Percentiles rank a stretch among this genome's conserved stretches.
These are phyloP conservation scores for Benincasa hispida DNA, from an alignment of 306 rosid genomes.

Conservation along the genomic window DNA sequence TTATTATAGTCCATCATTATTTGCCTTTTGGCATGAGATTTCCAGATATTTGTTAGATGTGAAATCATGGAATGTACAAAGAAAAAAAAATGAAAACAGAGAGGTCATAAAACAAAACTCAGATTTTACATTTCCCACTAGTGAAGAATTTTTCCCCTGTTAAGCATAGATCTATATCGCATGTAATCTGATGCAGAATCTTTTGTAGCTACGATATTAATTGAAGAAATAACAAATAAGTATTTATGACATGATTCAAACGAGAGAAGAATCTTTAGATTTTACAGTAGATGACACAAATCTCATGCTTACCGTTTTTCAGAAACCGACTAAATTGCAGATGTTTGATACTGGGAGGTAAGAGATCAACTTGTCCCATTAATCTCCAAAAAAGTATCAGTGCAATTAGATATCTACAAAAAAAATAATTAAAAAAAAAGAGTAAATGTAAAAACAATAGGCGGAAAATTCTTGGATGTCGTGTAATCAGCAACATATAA, in stretches of 20 bases:
- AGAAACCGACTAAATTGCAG: constrained; percentile 60
- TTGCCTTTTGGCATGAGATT: not conserved
- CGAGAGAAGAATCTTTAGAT: not conserved
- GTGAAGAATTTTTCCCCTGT: too few relatives aligned
- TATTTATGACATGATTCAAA: not conserved
- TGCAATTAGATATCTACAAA: constrained; percentile 56
- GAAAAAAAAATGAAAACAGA: not conserved
- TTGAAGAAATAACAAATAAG: not conserved
- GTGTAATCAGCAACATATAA: not conserved
- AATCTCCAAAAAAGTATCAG: constrained; percentile 61
- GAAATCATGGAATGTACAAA: not conserved
- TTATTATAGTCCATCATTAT: not conserved
- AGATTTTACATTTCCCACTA: not conserved
- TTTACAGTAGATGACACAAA: not conserved
- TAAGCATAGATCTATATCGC: too few relatives aligned
- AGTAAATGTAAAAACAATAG: not conserved
- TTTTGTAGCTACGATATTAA: not conserved
- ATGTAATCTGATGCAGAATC: not conserved
- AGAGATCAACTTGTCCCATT: constrained; percentile 46
- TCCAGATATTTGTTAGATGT: not conserved
- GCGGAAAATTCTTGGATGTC: not conserved
- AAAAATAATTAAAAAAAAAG: too few relatives aligned
- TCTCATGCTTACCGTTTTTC: constrained; percentile 39
- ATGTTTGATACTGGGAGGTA: constrained; percentile 64
- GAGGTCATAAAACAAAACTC: not conserved